Conservation (phyloP, 2,329 filamentous ascomycete genomes). For the Graphilbum ipis-grandicollis region DNA sequence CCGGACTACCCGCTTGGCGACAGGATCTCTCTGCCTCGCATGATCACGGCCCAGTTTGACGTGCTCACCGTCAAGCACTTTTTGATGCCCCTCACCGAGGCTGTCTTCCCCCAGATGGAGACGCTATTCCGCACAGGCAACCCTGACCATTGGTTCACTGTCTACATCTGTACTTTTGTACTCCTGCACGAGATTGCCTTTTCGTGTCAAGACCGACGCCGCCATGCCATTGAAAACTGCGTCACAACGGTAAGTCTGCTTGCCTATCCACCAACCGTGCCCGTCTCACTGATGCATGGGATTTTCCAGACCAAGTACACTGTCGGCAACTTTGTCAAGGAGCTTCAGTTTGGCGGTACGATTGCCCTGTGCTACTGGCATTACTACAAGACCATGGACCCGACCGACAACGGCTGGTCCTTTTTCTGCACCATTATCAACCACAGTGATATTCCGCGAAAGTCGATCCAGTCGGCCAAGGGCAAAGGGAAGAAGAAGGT, state of each 20-base stretch:
- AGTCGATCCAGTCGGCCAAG: constrained; percentile 11
- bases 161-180: constrained; percentile 24
- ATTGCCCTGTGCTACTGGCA: constrained; percentile 31
- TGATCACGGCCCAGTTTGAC: constrained; percentile 28
- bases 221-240: constrained; percentile 22
- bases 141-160: constrained; percentile 16
- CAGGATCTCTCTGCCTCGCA: constrained; percentile 23
- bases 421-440: constrained; percentile 10
- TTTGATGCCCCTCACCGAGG: constrained; percentile 16
- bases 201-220: constrained; percentile 22
- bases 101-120: constrained; percentile 19
- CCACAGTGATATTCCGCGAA: not conserved
- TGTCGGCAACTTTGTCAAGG: constrained; percentile 21
- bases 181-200: constrained; percentile 23
- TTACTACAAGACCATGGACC: constrained; percentile 24
- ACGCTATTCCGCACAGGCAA: constrained; percentile 17
- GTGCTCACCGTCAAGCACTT: constrained; percentile 21
- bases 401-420: constrained; percentile 14
- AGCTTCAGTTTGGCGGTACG: constrained; percentile 27
- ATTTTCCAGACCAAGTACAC: constrained; percentile 16
- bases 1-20: constrained; percentile 18
- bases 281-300: no score
- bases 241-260: constrained; percentile 1
- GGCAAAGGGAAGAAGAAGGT: constrained; percentile 12
- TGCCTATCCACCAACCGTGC: no score